Percentiles rank a stretch among this genome's conserved stretches.
These are phyloP conservation scores for Fusarium sp. DNA, from an alignment of 2,329 filamentous ascomycete species.

Conservation along the genomic window DNA sequence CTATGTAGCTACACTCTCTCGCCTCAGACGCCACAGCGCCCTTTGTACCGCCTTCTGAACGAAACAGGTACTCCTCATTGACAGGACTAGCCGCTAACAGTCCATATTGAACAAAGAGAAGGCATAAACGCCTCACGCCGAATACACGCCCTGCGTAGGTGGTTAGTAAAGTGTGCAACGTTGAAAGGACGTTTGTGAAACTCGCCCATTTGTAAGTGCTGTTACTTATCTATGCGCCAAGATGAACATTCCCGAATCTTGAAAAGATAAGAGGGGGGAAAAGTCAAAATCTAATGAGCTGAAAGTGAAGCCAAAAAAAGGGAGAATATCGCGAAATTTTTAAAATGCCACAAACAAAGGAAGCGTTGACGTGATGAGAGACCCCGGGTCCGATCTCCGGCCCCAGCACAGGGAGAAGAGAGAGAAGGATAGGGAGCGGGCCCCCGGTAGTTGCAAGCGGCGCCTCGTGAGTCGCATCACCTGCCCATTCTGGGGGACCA, in stretches of 20 bases:
- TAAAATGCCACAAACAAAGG: constrained; percentile 15
- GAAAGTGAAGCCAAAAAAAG: neutral
- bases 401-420: neutral
- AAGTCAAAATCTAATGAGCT: neutral
- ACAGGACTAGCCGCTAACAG: constrained; percentile 22
- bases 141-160: neutral
- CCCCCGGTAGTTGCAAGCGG: constrained; percentile 43
- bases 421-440: neutral
- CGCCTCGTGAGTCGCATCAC: constrained; percentile 43
- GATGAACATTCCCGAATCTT: neutral
- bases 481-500: constrained; percentile 38
- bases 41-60: constrained; percentile 32
- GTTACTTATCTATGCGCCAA: neutral
- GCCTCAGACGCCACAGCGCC: constrained; percentile 81
- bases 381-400: constrained; percentile 25
- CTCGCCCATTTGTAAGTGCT: constrained; percentile 10
- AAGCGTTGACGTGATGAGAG: constrained; percentile 38
- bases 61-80: constrained; percentile 24
- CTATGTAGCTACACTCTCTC: constrained; percentile 76
- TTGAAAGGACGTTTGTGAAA: constrained; percentile 1
- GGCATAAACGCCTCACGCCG: constrained; percentile 12
- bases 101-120: constrained; percentile 26
- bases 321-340: neutral
- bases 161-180: constrained; percentile 5
- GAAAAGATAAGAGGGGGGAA: neutral